A percentile compares a stretch with the other conserved stretches of the same genome.
Conservation (phyloP, 306 rosid species). For the Fagus crenata region DNA sequence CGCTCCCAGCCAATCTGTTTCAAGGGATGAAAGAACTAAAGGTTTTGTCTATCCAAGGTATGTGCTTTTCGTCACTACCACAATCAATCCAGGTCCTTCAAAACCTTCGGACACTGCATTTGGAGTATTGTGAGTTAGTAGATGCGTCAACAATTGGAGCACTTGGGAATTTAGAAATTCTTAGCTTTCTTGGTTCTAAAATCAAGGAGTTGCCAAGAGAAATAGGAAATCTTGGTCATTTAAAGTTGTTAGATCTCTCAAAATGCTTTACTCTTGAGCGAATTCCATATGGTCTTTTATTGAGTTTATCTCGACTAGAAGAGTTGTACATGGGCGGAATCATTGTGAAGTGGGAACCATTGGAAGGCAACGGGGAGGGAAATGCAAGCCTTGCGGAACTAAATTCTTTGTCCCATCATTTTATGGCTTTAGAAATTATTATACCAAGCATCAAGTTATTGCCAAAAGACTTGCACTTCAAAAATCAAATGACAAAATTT, state of each 20-base stretch:
- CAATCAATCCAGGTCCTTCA: background rate
- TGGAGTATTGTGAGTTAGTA: background rate
- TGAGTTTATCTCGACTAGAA: background rate
- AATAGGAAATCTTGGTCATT: background rate
- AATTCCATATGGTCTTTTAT: background rate
- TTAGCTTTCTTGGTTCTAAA: background rate
- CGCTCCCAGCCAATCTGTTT: conserved; percentile 10
- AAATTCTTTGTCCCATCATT: conserved; percentile 4
- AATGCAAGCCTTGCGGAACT: conserved; percentile 17
- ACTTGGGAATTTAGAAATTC: background rate
- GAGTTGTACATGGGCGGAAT: background rate
- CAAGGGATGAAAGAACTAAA: conserved; percentile 10
- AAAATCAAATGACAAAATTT: background rate
- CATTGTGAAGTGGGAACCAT: background rate
- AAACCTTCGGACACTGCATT: background rate
- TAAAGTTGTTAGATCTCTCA: background rate
- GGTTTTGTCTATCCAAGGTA: conserved; percentile 17
- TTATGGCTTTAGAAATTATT: conserved; percentile 17
- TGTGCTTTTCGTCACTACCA: background rate
- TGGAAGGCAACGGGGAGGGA: no score
- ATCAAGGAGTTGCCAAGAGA: background rate
- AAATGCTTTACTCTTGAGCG: background rate
- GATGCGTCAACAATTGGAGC: background rate
- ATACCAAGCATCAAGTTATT: background rate
- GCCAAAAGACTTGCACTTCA: conserved; percentile 14